phyloP scores from a whole-genome alignment of 2,329 filamentous ascomycete species.

The Ampelomyces quisqualis region DNA sequence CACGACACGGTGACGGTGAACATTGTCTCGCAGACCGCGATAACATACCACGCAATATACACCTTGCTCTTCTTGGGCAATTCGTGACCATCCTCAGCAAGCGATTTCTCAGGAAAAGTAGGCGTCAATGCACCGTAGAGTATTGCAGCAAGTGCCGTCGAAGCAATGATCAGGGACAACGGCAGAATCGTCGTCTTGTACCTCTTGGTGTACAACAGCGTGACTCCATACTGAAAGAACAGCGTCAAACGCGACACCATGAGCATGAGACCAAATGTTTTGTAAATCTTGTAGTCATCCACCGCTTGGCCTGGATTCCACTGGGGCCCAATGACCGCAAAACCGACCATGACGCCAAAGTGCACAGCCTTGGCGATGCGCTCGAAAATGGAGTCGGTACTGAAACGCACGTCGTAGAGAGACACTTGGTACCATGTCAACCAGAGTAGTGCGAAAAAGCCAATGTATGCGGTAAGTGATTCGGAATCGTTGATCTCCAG shows the following conservation, averaged over 20 bases:
- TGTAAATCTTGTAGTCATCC: conserved; percentile 49
- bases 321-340: conserved; percentile 58
- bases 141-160: conserved; percentile 37
- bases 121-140: conserved; percentile 37
- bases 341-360: conserved; percentile 65
- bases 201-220: conserved; percentile 36
- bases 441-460: conserved; percentile 63
- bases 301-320: conserved; percentile 42
- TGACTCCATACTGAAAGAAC: conserved; percentile 43
- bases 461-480: conserved; percentile 49
- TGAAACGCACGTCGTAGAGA: conserved; percentile 66
- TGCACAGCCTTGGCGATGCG: conserved; percentile 60
- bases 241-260: conserved; percentile 43
- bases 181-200: conserved; percentile 35
- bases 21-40: conserved; percentile 35
- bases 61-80: conserved; percentile 29
- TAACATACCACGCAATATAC: conserved; percentile 57
- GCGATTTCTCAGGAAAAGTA: conserved; percentile 22
- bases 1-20: conserved; percentile 36
- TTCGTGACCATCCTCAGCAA: conserved; percentile 3
- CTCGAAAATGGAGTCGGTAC: conserved; percentile 64
- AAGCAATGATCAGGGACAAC: conserved; percentile 36
- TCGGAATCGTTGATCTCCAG: conserved; percentile 57
- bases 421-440: conserved; percentile 67
- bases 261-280: conserved; percentile 41